phyloP scores from a whole-genome alignment of 345 rosid genomes.

The Pistacia integerrima region DNA sequence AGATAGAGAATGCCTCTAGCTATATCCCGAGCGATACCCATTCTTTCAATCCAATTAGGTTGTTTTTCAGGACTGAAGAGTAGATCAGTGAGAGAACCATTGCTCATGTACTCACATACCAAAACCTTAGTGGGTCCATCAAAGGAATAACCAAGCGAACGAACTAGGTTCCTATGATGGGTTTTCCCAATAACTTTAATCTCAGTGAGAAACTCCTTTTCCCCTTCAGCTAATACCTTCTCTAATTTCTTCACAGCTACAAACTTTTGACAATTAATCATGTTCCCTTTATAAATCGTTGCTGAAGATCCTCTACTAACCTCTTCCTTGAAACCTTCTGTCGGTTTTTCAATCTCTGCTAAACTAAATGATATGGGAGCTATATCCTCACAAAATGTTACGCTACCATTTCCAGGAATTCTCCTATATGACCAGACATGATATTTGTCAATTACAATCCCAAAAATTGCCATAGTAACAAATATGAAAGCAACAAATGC shows the following conservation, averaged over 20 bases:
- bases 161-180: not conserved
- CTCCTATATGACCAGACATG: too few relatives aligned
- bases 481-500: too few relatives aligned
- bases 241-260: not conserved
- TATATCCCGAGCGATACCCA: not conserved
- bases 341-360: not conserved
- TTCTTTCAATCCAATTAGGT: not conserved
- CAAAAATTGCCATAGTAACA: too few relatives aligned
- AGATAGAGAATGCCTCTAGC: not conserved
- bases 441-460: too few relatives aligned
- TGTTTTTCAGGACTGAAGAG: not conserved
- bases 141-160: not conserved
- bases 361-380: slow-evolving; percentile 13
- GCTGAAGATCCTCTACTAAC: too few relatives aligned
- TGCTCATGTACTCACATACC: slow-evolving; percentile 8
- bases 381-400: too few relatives aligned
- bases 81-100: not conserved
- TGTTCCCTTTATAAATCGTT: not conserved
- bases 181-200: not conserved
- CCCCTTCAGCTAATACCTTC: not conserved
- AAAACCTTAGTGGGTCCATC: slow-evolving; percentile 3
- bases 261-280: not conserved
- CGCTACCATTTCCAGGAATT: not conserved
- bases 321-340: too few relatives aligned
- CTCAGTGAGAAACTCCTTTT: not conserved